Evolutionary conservation across 2,329 filamentous ascomycete genomes (phyloP).

Genomic region (Exutisphaerella laricina): DNA sequence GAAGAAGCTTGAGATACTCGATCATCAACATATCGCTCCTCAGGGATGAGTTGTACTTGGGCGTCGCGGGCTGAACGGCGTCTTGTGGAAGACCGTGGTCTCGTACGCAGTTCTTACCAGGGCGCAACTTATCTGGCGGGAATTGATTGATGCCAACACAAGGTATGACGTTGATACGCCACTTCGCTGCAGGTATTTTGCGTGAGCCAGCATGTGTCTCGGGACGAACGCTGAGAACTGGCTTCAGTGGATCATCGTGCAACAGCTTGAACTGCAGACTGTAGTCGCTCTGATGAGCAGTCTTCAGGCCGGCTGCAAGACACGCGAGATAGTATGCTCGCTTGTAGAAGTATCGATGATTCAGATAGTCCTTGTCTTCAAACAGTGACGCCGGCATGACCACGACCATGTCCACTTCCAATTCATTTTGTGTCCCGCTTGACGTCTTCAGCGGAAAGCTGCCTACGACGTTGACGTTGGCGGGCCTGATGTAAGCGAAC

Average conservation of each 20-base stretch:
- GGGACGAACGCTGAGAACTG: constrained; percentile 53
- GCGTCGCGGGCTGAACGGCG: constrained; percentile 49
- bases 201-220: constrained; percentile 4
- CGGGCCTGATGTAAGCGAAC: constrained; percentile 68
- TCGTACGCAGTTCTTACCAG: constrained; percentile 65
- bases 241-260: constrained; percentile 51
- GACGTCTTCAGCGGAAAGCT: constrained; percentile 77
- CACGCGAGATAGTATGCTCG: constrained; percentile 86
- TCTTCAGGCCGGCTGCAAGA: constrained; percentile 64
- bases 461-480: constrained; percentile 78
- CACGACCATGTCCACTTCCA: constrained; percentile 75
- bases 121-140: constrained; percentile 62
- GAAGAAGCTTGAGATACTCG: constrained; percentile 68
- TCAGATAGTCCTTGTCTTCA: constrained; percentile 90
- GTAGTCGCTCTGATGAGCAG: constrained; percentile 57
- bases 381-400: constrained; percentile 75
- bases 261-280: constrained; percentile 26
- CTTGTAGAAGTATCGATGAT: constrained; percentile 92
- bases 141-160: constrained; percentile 67
- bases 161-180: constrained; percentile 69
- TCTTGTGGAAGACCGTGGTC: constrained; percentile 38
- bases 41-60: constrained; percentile 84
- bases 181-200: constrained; percentile 37
- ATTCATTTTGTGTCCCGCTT: constrained; percentile 48
- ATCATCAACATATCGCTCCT: constrained; percentile 70